Base-by-base conservation (phyloP, 495 filamentous ascomycete species). In the Antarctomyces pellizariae region DNA sequence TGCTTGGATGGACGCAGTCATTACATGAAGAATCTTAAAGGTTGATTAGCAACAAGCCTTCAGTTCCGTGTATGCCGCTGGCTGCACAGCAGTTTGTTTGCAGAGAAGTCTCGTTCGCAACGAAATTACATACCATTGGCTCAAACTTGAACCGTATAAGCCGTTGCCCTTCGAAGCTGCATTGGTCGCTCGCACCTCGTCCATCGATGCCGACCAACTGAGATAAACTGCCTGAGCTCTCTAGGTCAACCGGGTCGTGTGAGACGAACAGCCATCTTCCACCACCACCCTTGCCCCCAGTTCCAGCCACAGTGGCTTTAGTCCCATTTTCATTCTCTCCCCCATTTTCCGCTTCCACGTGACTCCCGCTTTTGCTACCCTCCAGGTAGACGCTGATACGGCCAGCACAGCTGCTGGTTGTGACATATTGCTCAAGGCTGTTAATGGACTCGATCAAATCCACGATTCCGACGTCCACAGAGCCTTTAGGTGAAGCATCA, bases 61-160 rank as follows among this genome's bases (percentile, higher is more conserved):
- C n/a, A n/a, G n/a, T n/a, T n/a, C n/a, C n/a, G n/a, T n/a, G n/a
- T n/a, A n/a, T n/a, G n/a, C n/a, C n/a, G n/a, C n/a, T n/a, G n/a
- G n/a, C n/a, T n/a, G n/a, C n/a, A n/a, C n/a, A n/a, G n/a, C n/a
- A n/a, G n/a, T n/a, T n/a, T n/a, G n/a, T n/a, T n/a, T n/a, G n/a
- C n/a, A n/a, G n/a, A n/a, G n/a, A n/a, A n/a, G n/a, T n/a, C n/a
- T n/a, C n/a, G n/a, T n/a, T n/a, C n/a, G n/a, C n/a, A n/a, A 31
- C 13, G 7, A 7, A 12, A 4, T 19, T 5, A 27, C 65, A 34
- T 59, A 86, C 83, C 79, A 95, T 76, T 17, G 84, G 76, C 44
- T 92, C 83, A 41, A 84, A 92, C 46, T 86, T 83, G 54, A 92
- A 75, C 43, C 79, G 78, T 21, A 90, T 64, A 38, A 79, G 57